Base-by-base conservation (phyloP, 2,329 filamentous ascomycete species). In the Parascedosporium putredinis region DNA sequence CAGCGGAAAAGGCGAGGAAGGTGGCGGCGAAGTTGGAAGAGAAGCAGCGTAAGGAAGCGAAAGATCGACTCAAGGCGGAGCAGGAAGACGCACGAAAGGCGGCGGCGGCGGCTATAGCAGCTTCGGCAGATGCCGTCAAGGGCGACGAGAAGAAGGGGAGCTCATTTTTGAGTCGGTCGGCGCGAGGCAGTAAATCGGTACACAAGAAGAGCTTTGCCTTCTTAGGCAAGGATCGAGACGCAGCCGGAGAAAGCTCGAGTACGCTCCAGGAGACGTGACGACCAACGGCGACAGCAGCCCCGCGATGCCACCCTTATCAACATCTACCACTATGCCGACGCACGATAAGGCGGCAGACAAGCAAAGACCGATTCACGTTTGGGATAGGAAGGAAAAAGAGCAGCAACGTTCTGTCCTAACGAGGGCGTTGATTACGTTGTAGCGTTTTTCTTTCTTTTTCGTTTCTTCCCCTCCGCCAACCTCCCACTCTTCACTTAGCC, bases 171-270 rank as follows among this genome's bases (percentile, higher is more conserved):
- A 80, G 79, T 58, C 75, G 86, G 42, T 81, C 86, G 55, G 78
- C 82, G 56, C 75, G 83, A 50, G 80, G 80, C 8, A 88, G 83
- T 63, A 91, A 87, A 69, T 89, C 86, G 55, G 76, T 95, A 70
- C 79, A 86, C 45, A 79, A 83, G 54, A 88, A 84, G 64, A 85
- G 86, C 56, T 83, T 87, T 59, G 78, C 76, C 27, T 85, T 86
- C 59, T 67, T 83, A 33, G 71, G 74, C 57, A 79, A 78, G 53
- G 74, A 78, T 53, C 74, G 14, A 24, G 38, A 42, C 6, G 38
- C 68, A 61, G n/a, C n/a, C n/a, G 24, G 24, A 2, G 57, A 56
- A 59, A 22, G 57, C 57, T 22, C 59, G 57, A 18, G 56, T 60
- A 29, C 53, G 27, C 56, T 55, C 42, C 60, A 62, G 16, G 36